Evolutionary conservation across 2,329 filamentous ascomycete genomes (phyloP), one percentile per base, ranked within the genome.

Genomic region (Colletotrichum destructivum): DNA sequence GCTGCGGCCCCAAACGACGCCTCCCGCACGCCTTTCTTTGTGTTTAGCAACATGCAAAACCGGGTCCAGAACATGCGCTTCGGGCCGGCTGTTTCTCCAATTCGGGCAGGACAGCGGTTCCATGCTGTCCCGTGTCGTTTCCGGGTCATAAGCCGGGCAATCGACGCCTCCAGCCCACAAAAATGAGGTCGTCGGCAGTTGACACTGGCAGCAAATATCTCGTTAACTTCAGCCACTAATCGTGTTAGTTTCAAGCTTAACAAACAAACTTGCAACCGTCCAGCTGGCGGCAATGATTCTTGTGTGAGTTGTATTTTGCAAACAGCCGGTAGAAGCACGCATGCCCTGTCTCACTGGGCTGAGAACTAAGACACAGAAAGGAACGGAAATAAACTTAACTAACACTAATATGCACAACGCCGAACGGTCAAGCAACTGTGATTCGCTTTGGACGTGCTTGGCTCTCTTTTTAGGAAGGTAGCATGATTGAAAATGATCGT

Each of bases 401-500:
- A 13, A 44, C 46, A 35, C 51, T 9, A 9, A 38, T 18, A 46
- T 51, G 26, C 16, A 52, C 23, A 49, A 23, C 51, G 11, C 21
- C 51, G 46, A 47, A 54, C 54, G 21, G 66, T 60, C 8, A 49
- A 31, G 49, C 44, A 16, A 21, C 21, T 26, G 16, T 38, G 21
- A 69, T 55, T 62, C 51, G 38, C 65, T 18, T 26, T 44, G 8
- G 21, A 11, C 47, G 55, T 42, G 60, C 52, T 61, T 31, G 66
- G 66, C 15, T 38, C 38, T 51, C 55, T 23, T n/a, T 70, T 69
- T 31, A 21, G 65, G 68, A 67, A 67, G 66, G 65, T 72, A 72
- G 59, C 59, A 69, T 38, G 2, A 35, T 31, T 13, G 2, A n/a
- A 3, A 6, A 26, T 31, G 31, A 38, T 55, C 13, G 59, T 18